Conservation (phyloP, 306 rosid species). For the Cicer bijugum region DNA sequence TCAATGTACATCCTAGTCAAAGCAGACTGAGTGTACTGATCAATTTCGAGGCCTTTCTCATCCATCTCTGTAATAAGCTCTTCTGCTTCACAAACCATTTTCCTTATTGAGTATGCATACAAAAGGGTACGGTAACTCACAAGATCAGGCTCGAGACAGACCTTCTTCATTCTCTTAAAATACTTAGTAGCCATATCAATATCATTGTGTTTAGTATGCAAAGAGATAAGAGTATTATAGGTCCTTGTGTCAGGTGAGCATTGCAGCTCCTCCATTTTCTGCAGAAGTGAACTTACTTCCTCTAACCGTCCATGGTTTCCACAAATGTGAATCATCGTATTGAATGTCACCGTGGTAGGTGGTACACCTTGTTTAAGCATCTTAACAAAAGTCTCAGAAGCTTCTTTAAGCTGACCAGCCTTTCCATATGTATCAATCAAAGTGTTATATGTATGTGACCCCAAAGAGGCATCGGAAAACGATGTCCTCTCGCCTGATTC, state of each 20-base stretch:
- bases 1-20: conserved; percentile 86
- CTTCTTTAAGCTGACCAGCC: conserved; percentile 84
- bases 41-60: conserved; percentile 67
- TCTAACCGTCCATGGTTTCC: conserved; percentile 79
- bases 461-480: conserved; percentile 48
- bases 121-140: conserved; percentile 89
- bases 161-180: conserved; percentile 69
- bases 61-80: conserved; percentile 74
- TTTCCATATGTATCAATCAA: conserved; percentile 88
- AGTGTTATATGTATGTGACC: conserved; percentile 83
- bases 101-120: conserved; percentile 87
- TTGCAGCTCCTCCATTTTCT: conserved; percentile 81
- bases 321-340: conserved; percentile 91
- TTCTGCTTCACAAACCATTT: conserved; percentile 76
- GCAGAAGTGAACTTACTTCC: conserved; percentile 70
- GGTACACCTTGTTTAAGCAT: conserved; percentile 84
- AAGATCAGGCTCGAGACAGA: conserved; percentile 61
- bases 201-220: conserved; percentile 67
- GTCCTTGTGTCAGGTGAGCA: conserved; percentile 86
- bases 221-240: conserved; percentile 75
- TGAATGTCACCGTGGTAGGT: conserved; percentile 87
- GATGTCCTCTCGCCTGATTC: conserved; percentile 37
- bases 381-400: conserved; percentile 66
- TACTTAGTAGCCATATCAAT: conserved; percentile 66
- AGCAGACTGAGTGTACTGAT: conserved; percentile 89